Evolutionary conservation across 2,329 filamentous ascomycete species (phyloP).

Genomic region (Neonectria hederae): DNA sequence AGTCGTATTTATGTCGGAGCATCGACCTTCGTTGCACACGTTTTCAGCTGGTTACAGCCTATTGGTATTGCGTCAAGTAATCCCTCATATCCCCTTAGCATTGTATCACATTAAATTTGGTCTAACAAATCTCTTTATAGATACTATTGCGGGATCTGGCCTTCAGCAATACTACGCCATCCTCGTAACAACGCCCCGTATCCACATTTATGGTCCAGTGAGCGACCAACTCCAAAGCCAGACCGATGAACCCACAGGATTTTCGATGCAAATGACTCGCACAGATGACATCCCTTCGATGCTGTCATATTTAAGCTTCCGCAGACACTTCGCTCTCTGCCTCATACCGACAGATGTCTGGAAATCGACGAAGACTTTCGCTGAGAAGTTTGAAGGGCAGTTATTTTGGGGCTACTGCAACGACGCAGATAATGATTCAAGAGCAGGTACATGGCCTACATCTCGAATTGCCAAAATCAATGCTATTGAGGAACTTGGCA

Average conservation of each 20-base stretch:
- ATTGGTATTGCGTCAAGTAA: background rate
- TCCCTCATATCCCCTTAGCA: background rate
- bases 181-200: slow-evolving; percentile 8
- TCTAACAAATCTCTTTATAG: background rate
- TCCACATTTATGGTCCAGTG: slow-evolving; percentile 15
- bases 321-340: slow-evolving; percentile 14
- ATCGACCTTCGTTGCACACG: background rate
- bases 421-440: background rate
- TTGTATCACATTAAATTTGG: background rate
- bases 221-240: slow-evolving; percentile 5
- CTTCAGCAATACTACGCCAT: slow-evolving; percentile 2
- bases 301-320: slow-evolving; percentile 8
- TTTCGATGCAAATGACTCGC: slow-evolving; percentile 1
- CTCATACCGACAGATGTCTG: slow-evolving; percentile 7
- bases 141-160: background rate
- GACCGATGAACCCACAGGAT: background rate
- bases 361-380: slow-evolving; percentile 11
- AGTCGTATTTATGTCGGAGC: background rate
- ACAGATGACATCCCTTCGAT: slow-evolving; percentile 2
- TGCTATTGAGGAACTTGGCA: slow-evolving; percentile 8
- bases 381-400: slow-evolving; percentile 3
- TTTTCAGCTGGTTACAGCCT: background rate
- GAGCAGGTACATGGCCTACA: background rate
- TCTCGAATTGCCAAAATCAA: background rate
- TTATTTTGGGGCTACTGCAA: slow-evolving; percentile 17